phyloP scores from a whole-genome alignment of 768 basidiomycete genomes.

The Russula earlei region DNA sequence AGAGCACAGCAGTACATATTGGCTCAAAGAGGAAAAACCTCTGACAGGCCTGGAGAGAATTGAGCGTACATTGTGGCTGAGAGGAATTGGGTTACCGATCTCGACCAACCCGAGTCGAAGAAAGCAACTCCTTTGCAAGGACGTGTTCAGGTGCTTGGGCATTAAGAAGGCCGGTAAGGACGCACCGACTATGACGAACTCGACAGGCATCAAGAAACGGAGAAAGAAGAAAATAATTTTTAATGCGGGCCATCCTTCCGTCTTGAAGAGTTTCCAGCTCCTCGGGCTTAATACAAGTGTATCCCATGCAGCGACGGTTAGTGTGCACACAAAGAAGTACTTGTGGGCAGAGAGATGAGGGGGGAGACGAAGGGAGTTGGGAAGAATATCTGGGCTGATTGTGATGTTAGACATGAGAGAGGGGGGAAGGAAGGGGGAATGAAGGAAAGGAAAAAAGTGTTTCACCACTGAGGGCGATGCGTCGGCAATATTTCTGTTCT shows the following conservation, averaged over 20 bases:
- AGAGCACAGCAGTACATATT: constrained; percentile 72
- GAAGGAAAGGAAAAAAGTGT: too few relatives aligned
- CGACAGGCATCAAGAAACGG: constrained; percentile 66
- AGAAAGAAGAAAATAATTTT: constrained; percentile 71
- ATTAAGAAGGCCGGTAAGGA: constrained; percentile 5
- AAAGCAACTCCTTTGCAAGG: constrained; percentile 61
- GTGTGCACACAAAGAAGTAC: constrained; percentile 83
- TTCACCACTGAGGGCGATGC: not conserved
- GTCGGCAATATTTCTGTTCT: not conserved
- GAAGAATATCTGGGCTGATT: constrained; percentile 29
- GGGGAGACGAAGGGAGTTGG: constrained; percentile 61
- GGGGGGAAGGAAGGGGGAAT: not conserved
- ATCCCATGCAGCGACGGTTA: constrained; percentile 87
- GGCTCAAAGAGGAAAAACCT: constrained; percentile 80
- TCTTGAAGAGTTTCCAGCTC: constrained; percentile 60
- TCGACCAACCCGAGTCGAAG: constrained; percentile 65
- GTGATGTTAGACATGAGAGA: constrained; percentile 10
- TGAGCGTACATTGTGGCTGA: not conserved
- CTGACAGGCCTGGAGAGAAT: constrained; percentile 40
- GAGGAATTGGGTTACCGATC: constrained; percentile 32
- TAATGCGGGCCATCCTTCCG: constrained; percentile 61
- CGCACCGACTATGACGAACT: constrained; percentile 67
- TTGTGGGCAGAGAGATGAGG: constrained; percentile 79
- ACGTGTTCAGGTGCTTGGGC: not conserved
- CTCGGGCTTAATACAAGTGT: constrained; percentile 76